These are phyloP conservation scores for Colletotrichum chlorophyti DNA, from an alignment of 2,329 filamentous ascomycete genomes.

Conservation along the genomic window DNA sequence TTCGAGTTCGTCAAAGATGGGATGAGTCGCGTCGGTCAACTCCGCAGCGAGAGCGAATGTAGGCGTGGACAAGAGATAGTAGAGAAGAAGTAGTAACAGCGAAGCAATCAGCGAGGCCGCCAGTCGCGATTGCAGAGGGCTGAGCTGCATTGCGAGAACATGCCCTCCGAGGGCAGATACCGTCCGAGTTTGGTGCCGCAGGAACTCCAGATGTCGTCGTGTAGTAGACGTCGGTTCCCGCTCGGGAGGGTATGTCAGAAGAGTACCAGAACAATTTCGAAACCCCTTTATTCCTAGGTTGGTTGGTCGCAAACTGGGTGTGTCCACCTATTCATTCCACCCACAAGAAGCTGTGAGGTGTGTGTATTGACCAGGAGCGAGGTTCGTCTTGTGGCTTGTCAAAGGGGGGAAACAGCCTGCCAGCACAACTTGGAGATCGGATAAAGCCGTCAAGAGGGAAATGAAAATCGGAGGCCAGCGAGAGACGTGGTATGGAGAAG, in stretches of 20 bases:
- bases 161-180: constrained; percentile 48
- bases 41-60: constrained; percentile 70
- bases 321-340: constrained; percentile 20
- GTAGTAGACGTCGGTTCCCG: too few relatives aligned
- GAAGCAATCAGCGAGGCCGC: constrained; percentile 70
- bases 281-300: neutral
- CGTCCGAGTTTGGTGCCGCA: constrained; percentile 4
- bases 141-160: constrained; percentile 62
- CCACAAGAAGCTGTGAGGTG: too few relatives aligned
- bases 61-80: constrained; percentile 64
- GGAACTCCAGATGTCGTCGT: too few relatives aligned
- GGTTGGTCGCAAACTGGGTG: constrained; percentile 8
- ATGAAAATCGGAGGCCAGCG: neutral
- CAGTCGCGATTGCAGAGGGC: constrained; percentile 75
- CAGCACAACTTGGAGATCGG: neutral
- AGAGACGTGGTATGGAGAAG: neutral
- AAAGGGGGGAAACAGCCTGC: neutral
- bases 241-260: too few relatives aligned
- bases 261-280: too few relatives aligned
- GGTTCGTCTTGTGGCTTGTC: constrained; percentile 12
- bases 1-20: constrained; percentile 32
- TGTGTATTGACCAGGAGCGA: neutral
- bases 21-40: constrained; percentile 34
- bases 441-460: constrained; percentile 6
- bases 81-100: constrained; percentile 65